Evolutionary conservation across 495 filamentous ascomycete species (phyloP).

Genomic region (Neurospora tetraspora): DNA sequence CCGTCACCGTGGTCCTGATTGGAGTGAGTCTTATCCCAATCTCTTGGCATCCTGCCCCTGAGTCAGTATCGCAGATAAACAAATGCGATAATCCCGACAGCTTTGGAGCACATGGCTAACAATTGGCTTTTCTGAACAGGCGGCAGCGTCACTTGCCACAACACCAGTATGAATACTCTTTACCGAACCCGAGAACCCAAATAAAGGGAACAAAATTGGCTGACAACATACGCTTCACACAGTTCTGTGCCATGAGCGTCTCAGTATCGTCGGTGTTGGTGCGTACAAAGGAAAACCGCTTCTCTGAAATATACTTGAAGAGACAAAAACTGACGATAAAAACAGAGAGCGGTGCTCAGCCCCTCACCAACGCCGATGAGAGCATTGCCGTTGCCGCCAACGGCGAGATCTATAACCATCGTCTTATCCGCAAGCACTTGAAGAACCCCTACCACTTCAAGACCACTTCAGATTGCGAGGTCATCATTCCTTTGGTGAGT

Average conservation of each 20-base stretch:
- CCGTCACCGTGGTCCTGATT: slow-evolving; percentile 95
- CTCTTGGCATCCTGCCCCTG: slow-evolving; percentile 5
- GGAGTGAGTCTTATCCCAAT: slow-evolving; percentile 59
- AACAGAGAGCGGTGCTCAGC: slow-evolving; percentile 75
- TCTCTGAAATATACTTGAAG: background rate
- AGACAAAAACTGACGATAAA: background rate
- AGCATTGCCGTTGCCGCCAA: slow-evolving; percentile 91
- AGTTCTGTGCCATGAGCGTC: slow-evolving; percentile 95
- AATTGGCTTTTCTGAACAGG: slow-evolving; percentile 37
- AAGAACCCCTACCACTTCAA: slow-evolving; percentile 83
- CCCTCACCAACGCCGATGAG: slow-evolving; percentile 82
- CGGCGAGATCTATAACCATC: slow-evolving; percentile 99
- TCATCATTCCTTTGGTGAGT: slow-evolving; percentile 91
- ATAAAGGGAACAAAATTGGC: slow-evolving; percentile 1
- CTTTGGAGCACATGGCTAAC: slow-evolving; percentile 10
- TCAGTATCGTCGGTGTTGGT: slow-evolving; percentile 92
- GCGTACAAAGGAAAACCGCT: background rate
- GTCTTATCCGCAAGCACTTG: slow-evolving; percentile 75
- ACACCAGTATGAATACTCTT: slow-evolving; percentile 57
- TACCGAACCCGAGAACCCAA: background rate
- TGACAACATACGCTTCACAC: slow-evolving; percentile 12
- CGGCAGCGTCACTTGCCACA: slow-evolving; percentile 78
- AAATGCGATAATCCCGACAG: slow-evolving; percentile 3
- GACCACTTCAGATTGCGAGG: slow-evolving; percentile 96
- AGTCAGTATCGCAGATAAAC: slow-evolving; percentile 9